These are phyloP conservation scores for Tylopilus plumbeoviolaceoides DNA, from an alignment of 768 basidiomycete genomes.

Conservation along the genomic window DNA sequence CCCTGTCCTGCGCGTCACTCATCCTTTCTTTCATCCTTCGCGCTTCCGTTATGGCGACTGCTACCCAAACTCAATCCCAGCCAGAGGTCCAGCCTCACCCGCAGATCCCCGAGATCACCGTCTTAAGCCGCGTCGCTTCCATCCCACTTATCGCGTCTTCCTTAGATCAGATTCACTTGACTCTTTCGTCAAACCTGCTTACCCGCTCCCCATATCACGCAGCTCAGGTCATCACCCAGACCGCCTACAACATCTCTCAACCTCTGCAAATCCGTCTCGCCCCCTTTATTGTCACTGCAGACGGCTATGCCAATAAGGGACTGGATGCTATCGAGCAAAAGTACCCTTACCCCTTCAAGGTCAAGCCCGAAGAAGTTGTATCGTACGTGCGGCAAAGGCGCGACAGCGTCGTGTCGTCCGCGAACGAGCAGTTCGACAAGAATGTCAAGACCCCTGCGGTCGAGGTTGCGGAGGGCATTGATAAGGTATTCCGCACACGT, in stretches of 20 bases:
- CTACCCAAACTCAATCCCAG: slow-evolving; percentile 21
- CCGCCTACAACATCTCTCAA: slow-evolving; percentile 59
- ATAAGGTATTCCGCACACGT: slow-evolving; percentile 51
- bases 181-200: slow-evolving; percentile 55
- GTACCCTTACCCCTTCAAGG: slow-evolving; percentile 74
- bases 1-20: slow-evolving; percentile 17
- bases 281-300: slow-evolving; percentile 59
- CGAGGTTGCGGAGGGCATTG: slow-evolving; percentile 61
- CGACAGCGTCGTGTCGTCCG: slow-evolving; percentile 49
- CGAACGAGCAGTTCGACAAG: slow-evolving; percentile 64
- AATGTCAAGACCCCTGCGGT: slow-evolving; percentile 60
- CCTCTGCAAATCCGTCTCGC: slow-evolving; percentile 64
- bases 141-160: slow-evolving; percentile 72
- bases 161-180: slow-evolving; percentile 53
- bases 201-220: slow-evolving; percentile 63
- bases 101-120: slow-evolving; percentile 51
- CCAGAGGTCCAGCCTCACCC: slow-evolving; percentile 16
- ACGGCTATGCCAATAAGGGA: slow-evolving; percentile 69
- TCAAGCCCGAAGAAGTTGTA: slow-evolving; percentile 67
- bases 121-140: slow-evolving; percentile 58
- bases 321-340: slow-evolving; percentile 68
- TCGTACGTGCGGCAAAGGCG: slow-evolving; percentile 54
- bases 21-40: slow-evolving; percentile 1
- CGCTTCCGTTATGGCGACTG: slow-evolving; percentile 33
- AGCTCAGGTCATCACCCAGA: slow-evolving; percentile 55